These are phyloP conservation scores for Ophiostoma tasmaniense DNA, from an alignment of 2,329 filamentous ascomycete genomes.

Conservation along the genomic window DNA sequence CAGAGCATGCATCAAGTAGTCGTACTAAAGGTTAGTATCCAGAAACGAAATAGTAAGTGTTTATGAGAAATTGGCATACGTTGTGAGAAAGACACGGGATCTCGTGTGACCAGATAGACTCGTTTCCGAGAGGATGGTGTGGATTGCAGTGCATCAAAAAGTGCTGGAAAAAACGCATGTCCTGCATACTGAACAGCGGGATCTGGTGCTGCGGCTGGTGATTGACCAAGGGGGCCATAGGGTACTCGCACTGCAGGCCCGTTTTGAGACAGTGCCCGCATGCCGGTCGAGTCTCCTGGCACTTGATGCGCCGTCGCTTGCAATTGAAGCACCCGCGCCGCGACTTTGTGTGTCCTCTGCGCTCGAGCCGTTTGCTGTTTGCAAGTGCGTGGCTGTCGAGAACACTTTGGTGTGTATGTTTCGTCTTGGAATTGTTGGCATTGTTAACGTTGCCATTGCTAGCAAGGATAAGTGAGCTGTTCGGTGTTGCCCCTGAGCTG, in stretches of 20 bases:
- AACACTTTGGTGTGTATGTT: constrained; percentile 11
- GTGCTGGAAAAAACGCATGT: constrained; percentile 63
- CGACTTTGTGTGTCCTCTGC: constrained; percentile 58
- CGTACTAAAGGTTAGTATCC: constrained; percentile 37
- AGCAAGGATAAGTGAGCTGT: background rate
- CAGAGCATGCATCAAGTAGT: constrained; percentile 63
- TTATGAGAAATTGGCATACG: constrained; percentile 33
- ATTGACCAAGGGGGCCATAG: constrained; percentile 39
- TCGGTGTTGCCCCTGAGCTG: background rate
- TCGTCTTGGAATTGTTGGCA: background rate
- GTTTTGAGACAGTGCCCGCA: constrained; percentile 57
- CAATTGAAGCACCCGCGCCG: constrained; percentile 59
- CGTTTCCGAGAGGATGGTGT: constrained; percentile 55
- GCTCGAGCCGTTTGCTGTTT: constrained; percentile 36
- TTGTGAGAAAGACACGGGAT: constrained; percentile 60
- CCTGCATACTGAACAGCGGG: constrained; percentile 51
- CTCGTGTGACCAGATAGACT: constrained; percentile 58
- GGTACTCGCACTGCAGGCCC: constrained; percentile 56
- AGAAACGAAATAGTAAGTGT: background rate
- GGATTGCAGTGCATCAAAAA: constrained; percentile 55
- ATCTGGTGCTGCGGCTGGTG: constrained; percentile 51
- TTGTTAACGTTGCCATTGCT: constrained; percentile 6
- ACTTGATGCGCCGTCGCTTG: constrained; percentile 59
- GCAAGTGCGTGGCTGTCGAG: constrained; percentile 5
- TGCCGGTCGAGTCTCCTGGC: constrained; percentile 55